A percentile compares a stretch with the other conserved stretches of the same genome.
These are phyloP conservation scores for Euphorbia schlechtendalii DNA, from an alignment of 441 rosid species.

Conservation along the genomic window DNA sequence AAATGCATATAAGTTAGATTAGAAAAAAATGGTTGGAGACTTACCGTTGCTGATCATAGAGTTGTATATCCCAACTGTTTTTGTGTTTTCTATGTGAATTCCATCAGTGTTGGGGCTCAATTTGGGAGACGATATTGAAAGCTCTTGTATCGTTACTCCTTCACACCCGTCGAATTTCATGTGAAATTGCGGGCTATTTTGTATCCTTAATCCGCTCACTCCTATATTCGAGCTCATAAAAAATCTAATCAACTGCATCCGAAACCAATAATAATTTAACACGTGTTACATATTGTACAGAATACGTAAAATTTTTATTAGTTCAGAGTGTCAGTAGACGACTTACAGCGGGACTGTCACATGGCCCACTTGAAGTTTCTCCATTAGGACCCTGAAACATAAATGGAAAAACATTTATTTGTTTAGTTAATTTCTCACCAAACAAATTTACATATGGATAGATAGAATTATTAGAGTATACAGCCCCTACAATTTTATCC, in stretches of 20 bases:
- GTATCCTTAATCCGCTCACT: slow-evolving; percentile 56
- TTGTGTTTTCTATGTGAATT: slow-evolving; percentile 75
- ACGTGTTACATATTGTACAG: too few relatives aligned
- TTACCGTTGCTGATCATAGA: slow-evolving; percentile 77
- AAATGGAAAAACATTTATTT: not conserved
- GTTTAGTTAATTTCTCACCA: not conserved
- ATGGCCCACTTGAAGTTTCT: slow-evolving; percentile 50
- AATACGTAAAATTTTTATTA: too few relatives aligned
- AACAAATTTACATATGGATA: not conserved
- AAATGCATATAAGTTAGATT: too few relatives aligned
- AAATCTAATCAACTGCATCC: slow-evolving; percentile 66
- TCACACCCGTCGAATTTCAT: slow-evolving; percentile 94
- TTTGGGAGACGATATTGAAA: slow-evolving; percentile 75
- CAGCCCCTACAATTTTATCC: not conserved
- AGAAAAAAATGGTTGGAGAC: too few relatives aligned
- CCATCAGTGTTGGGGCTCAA: slow-evolving; percentile 96
- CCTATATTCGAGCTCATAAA: slow-evolving; percentile 88
- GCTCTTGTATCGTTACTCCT: slow-evolving; percentile 56
- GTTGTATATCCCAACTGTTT: slow-evolving; percentile 68
- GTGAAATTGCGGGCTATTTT: slow-evolving; percentile 93
- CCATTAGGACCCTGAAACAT: slow-evolving; percentile 65
- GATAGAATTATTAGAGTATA: too few relatives aligned
- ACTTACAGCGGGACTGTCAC: slow-evolving; percentile 88
- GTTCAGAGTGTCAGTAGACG: too few relatives aligned
- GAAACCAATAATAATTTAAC: too few relatives aligned